phyloP scores from a whole-genome alignment of 768 basidiomycete genomes.

The Cytidiella melzeri region DNA sequence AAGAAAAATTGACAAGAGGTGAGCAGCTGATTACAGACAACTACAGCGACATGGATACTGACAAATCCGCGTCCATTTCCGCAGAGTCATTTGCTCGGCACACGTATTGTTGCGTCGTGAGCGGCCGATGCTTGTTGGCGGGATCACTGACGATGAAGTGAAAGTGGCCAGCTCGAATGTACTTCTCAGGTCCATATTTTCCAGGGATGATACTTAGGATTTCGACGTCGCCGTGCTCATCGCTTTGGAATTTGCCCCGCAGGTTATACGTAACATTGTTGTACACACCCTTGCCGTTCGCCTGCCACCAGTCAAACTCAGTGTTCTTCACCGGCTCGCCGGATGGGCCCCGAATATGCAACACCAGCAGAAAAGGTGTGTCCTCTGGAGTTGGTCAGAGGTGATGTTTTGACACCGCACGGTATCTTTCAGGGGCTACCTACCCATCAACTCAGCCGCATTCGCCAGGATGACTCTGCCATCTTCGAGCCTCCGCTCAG shows the following conservation, averaged over 20 bases:
- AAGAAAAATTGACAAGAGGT: background rate
- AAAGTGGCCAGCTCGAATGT: conserved; percentile 16
- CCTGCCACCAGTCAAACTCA: conserved; percentile 22
- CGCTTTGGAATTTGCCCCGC: conserved; percentile 18
- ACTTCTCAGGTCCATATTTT: conserved; percentile 12
- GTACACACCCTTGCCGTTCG: conserved; percentile 18
- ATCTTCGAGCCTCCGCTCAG: conserved; percentile 17
- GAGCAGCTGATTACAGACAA: background rate
- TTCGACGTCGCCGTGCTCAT: conserved; percentile 17
- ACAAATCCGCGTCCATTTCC: conserved; percentile 17
- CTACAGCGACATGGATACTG: conserved; percentile 3
- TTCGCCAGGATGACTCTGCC: conserved; percentile 22
- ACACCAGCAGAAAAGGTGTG: conserved; percentile 14
- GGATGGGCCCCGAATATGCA: conserved; percentile 16
- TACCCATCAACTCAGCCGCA: conserved; percentile 12
- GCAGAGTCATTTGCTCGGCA: conserved; percentile 18
- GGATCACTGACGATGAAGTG: conserved; percentile 15
- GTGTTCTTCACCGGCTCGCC: conserved; percentile 20
- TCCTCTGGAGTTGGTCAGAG: conserved; percentile 8
- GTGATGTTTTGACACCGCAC: background rate
- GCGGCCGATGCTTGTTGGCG: conserved; percentile 2
- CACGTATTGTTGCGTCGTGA: conserved; percentile 23
- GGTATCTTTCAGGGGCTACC: background rate
- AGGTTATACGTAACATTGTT: conserved; percentile 16
- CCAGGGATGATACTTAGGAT: conserved; percentile 21